Evolutionary conservation across 2,329 filamentous ascomycete genomes (phyloP).

Genomic region (Ophiostoma piceae): DNA sequence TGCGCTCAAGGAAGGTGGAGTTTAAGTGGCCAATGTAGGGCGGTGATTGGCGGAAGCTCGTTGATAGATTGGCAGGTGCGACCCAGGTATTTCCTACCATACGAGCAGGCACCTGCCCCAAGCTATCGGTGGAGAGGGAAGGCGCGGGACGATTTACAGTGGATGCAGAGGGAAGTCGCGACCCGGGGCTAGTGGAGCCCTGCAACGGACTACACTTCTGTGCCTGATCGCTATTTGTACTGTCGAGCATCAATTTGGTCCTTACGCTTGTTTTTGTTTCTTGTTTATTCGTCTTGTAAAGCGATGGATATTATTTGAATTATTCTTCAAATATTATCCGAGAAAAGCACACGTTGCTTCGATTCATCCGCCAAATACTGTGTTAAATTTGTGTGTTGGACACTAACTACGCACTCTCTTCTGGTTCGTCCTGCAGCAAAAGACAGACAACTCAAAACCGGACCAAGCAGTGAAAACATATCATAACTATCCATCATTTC

Average conservation of each 20-base stretch:
- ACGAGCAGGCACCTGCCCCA: neutral
- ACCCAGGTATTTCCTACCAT: neutral
- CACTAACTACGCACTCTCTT: neutral
- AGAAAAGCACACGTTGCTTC: no score
- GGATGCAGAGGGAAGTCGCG: conserved; percentile 7
- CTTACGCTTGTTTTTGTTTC: no score
- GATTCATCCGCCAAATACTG: neutral
- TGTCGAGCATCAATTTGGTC: neutral
- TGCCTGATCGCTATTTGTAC: neutral
- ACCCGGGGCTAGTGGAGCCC: neutral
- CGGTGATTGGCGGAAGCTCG: neutral
- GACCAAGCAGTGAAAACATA: neutral
- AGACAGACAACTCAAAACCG: neutral
- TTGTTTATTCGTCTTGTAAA: no score
- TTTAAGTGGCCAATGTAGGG: neutral
- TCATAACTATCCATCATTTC: neutral
- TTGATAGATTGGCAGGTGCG: neutral
- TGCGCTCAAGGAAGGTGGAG: conserved; percentile 8
- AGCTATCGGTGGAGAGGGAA: neutral
- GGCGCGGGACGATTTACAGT: conserved; percentile 7
- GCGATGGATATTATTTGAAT: no score
- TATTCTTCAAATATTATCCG: no score
- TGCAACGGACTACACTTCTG: neutral
- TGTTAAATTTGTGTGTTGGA: neutral
- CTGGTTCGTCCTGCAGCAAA: neutral